Base-by-base conservation (phyloP, 2,329 filamentous ascomycete genomes). In the Cercospora sp. region DNA sequence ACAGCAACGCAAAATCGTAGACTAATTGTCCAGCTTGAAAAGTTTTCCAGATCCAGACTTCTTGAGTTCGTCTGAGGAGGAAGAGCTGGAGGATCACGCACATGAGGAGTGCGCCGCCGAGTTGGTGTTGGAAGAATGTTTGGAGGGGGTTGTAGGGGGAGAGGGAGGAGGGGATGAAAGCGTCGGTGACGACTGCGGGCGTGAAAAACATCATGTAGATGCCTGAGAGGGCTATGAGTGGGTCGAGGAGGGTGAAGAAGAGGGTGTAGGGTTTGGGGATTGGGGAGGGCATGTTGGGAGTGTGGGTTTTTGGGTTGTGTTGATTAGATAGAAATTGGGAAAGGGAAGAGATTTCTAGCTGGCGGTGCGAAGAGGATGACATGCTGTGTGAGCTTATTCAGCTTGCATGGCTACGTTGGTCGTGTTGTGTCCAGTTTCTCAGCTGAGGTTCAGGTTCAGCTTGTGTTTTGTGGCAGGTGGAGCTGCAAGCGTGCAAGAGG, bases 171-270 rank as follows among this genome's bases (percentile, higher is more conserved):
- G 68, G 70, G 3, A 70, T 60, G 57, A 72, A 67, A 9, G 62
- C 64, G 60, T 65, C 28, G 2, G 70, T 42, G 16, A 63, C 59
- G 12, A 62, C 28, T 4, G 58, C 28, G 7, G 70, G 70, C 3
- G 63, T 65, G 60, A 68, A 64, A n/a, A 72, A 57, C 57, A 67
- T 67, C 64, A 69, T 67, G 63, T 64, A 72, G 18, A 58, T 63
- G 26, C 66, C 70, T 57, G 48, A 63, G 51, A 68, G 62, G 51
- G 65, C 68, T 33, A 72, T 69, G 20, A 64, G 42, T 10, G 69
- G 69, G 57, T 69, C 71, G 18, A 70, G 33, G 55, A 63, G 42
- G 51, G 65, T 64, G 64, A 72, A 71, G 67, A 70, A 68, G 65
- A 70, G 18, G 55, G 60, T 53, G 64, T 68, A 72, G 69, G 51